These are phyloP conservation scores for Aspergillus sp. DNA, from an alignment of 2,329 filamentous ascomycete genomes.

Conservation along the genomic window DNA sequence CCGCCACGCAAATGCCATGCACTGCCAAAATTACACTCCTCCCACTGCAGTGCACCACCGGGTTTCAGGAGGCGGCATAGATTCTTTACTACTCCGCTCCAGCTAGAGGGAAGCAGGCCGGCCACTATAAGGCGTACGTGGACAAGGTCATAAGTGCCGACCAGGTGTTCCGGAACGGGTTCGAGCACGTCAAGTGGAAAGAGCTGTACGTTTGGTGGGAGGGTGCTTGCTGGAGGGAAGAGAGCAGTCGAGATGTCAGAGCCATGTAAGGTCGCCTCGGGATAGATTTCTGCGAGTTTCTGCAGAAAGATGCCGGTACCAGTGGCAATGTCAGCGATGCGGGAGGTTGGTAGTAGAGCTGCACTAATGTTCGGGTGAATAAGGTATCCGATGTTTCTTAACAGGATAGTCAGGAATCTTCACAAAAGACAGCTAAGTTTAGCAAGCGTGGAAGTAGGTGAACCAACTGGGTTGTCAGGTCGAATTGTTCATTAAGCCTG, in stretches of 20 bases:
- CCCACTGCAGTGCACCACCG: constrained; percentile 18
- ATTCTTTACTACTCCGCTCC: constrained; percentile 1
- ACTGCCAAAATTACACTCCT: constrained; percentile 16
- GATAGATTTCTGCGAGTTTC: not conserved
- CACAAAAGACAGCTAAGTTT: not conserved
- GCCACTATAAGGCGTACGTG: not conserved
- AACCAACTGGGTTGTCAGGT: not conserved
- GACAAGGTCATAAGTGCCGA: not conserved
- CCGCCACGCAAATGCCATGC: not conserved
- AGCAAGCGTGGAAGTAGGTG: not conserved
- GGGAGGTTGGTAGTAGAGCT: not conserved
- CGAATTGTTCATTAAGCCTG: not conserved
- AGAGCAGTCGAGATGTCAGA: not conserved
- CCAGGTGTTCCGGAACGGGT: not conserved
- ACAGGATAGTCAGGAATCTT: not conserved
- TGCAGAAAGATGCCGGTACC: not conserved
- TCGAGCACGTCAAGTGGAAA: not conserved
- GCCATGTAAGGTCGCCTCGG: not conserved
- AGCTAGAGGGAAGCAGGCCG: not conserved
- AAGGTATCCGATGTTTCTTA: not conserved
- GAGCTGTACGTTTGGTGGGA: not conserved
- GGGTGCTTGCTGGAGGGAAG: not conserved
- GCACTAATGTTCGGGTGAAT: not conserved
- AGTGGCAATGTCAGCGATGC: constrained; percentile 1
- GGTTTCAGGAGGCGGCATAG: constrained; percentile 15